Percentiles rank a stretch among this genome's conserved stretches.
phyloP scores from a whole-genome alignment of 2,329 filamentous ascomycete genomes.

The Fusarium sp. region DNA sequence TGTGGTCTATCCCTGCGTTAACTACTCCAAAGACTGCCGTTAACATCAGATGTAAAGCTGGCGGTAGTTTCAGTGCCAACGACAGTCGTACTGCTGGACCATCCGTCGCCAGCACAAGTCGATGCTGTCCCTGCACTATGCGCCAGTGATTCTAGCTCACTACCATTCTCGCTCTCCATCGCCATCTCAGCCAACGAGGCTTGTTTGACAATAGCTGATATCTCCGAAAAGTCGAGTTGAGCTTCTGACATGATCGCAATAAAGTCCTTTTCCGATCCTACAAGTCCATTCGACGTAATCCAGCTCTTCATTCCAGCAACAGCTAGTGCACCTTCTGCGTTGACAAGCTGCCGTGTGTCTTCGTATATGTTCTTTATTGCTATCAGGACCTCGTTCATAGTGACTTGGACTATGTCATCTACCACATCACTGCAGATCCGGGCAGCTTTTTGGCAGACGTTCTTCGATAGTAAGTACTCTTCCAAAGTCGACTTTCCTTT shows the following conservation, averaged over 20 bases:
- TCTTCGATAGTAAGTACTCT: not conserved
- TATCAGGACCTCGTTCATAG: not conserved
- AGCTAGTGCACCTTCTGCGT: not conserved
- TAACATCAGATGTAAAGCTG: not conserved
- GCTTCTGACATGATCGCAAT: not conserved
- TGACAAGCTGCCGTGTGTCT: not conserved
- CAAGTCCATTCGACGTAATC: not conserved
- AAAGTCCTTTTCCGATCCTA: not conserved
- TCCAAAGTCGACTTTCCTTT: not conserved
- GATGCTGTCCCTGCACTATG: not conserved
- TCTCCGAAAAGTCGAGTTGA: not conserved
- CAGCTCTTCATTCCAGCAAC: not conserved
- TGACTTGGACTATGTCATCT: not conserved
- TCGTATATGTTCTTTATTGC: not conserved
- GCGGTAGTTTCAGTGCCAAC: not conserved
- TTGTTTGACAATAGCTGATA: not conserved
- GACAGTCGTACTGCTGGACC: not conserved
- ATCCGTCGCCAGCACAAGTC: not conserved
- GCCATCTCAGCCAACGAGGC: not conserved
- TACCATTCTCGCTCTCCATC: fast-evolving
- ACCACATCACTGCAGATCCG: not conserved
- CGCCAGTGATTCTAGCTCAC: fast-evolving
- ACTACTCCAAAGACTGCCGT: not conserved
- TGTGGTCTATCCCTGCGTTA: fast-evolving
- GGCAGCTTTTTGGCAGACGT: not conserved